Conservation (phyloP, 1,284 basidiomycete species). For the Trichosporon faecale region DNA sequence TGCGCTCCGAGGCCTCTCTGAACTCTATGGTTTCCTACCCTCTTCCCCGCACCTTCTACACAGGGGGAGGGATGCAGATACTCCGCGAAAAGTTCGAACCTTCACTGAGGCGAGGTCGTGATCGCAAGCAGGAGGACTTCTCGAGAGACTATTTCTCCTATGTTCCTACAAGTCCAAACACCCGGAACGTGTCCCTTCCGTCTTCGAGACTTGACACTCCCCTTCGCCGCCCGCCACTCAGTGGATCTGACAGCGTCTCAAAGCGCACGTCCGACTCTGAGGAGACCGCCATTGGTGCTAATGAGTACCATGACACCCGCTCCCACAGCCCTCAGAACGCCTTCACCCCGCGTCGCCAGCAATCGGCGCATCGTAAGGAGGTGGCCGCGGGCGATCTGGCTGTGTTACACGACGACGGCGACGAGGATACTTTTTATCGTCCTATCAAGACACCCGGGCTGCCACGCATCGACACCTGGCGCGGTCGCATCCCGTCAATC, state of each 20-base stretch:
- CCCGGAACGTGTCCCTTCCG: not conserved
- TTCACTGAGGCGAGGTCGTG: constrained; percentile 19
- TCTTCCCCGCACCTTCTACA: constrained; percentile 85
- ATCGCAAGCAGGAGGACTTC: not conserved
- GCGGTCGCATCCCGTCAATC: constrained; percentile 11
- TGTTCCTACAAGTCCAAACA: constrained; percentile 39
- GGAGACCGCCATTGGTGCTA: constrained; percentile 3
- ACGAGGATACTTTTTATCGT: constrained; percentile 43
- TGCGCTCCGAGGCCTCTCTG: constrained; percentile 92
- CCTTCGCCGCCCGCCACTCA: not conserved
- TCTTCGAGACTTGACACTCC: not conserved
- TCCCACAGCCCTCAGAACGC: not conserved
- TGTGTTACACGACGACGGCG: constrained; percentile 48
- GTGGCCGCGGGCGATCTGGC: constrained; percentile 57
- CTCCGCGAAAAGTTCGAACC: constrained; percentile 72
- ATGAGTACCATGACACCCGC: not conserved
- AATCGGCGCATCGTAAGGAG: constrained; percentile 46
- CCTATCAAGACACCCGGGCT: constrained; percentile 46
- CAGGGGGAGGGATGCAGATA: constrained; percentile 84
- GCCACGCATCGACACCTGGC: constrained; percentile 44
- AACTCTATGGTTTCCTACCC: constrained; percentile 96
- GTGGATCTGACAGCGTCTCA: not conserved
- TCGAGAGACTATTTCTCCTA: constrained; percentile 51
- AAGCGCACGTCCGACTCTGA: constrained; percentile 16
- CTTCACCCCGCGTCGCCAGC: not conserved